Base-by-base conservation (phyloP, 2,329 filamentous ascomycete genomes). In the Microcera coccophila region DNA sequence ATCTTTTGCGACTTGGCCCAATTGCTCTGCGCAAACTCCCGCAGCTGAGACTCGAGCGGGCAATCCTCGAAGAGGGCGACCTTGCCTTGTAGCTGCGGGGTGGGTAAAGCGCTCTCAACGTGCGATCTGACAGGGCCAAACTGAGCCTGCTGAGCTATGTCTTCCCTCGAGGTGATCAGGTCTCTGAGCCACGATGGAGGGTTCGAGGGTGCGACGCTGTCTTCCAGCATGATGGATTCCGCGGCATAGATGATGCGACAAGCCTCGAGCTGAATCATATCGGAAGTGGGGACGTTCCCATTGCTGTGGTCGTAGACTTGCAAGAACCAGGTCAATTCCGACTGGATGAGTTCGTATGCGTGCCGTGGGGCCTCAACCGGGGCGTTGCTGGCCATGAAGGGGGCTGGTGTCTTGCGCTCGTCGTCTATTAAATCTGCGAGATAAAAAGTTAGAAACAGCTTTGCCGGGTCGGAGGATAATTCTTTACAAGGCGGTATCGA, bases 401-500 rank as follows among this genome's bases (percentile, higher is more conserved):
- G 57, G 3, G 57, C 45, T 1, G 57, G 57, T 0, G 50, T 47
- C 10, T 52, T 44, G 0, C 54, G 42, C 8, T 57, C 54, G 4
- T 42, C 45, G 3, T 50, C 50, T 8, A 57, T 57, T 1, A 57
- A 35, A 15, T 51, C 49, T 52, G 22, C 3, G 1, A 12, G 9
- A 4, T 10, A 12, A n/a, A n/a, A n/a, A n/a, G 28, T 41, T 41
- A 45, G 34, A 3, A 20, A 12, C 5, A 18, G 10, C 8, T 7
- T 14, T 19, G 3, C 4, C 15, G 3, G 3, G 16, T 11, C 8
- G 5, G 32, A 46, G 8, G 3, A 1, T 4, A 0, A 0, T 5
- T 0, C 38, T 59, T n/a, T 54, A 67, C 65, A 69, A 1, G 68
- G 67, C 15, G 66, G 64, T 40, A 71, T 67, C n/a, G 65, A 59